These are phyloP conservation scores for Penicillium lividum DNA, from an alignment of 495 filamentous ascomycete species.

Conservation along the genomic window DNA sequence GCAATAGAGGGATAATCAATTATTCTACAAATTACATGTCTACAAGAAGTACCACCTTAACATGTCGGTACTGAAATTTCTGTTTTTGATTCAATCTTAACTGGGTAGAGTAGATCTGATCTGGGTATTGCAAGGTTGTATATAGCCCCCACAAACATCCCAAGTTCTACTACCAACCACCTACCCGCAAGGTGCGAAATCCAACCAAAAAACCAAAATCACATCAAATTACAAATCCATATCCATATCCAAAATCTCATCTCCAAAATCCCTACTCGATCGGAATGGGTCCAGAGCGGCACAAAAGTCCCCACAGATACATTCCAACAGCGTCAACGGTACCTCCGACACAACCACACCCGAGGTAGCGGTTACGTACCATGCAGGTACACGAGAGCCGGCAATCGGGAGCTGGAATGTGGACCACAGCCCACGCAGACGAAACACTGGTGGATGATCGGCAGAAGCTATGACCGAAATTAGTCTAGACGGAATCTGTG, in stretches of 20 bases:
- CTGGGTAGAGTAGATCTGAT: too few relatives aligned
- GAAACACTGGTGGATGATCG: conserved; percentile 27
- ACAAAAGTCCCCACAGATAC: conserved; percentile 1
- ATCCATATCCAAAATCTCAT: too few relatives aligned
- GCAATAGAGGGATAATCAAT: too few relatives aligned
- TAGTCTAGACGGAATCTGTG: not conserved
- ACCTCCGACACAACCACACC: conserved; percentile 4
- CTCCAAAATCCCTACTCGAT: not conserved
- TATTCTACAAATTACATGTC: too few relatives aligned
- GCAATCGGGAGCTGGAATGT: conserved; percentile 18
- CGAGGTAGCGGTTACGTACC: conserved; percentile 16
- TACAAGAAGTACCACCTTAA: too few relatives aligned
- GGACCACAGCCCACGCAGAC: conserved; percentile 22
- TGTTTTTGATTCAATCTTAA: too few relatives aligned
- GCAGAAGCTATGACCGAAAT: conserved; percentile 10
- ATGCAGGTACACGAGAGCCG: conserved; percentile 14
- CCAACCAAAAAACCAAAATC: not conserved
- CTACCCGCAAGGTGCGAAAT: not conserved
- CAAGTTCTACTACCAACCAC: too few relatives aligned
- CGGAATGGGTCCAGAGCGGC: not conserved
- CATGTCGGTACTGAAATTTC: too few relatives aligned
- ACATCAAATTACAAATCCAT: too few relatives aligned
- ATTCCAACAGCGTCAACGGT: conserved; percentile 10
- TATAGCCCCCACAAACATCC: too few relatives aligned
- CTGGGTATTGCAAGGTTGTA: too few relatives aligned